phyloP scores from a whole-genome alignment of 225 moss, liverwort and hornwort species.

The Asterella californica region DNA sequence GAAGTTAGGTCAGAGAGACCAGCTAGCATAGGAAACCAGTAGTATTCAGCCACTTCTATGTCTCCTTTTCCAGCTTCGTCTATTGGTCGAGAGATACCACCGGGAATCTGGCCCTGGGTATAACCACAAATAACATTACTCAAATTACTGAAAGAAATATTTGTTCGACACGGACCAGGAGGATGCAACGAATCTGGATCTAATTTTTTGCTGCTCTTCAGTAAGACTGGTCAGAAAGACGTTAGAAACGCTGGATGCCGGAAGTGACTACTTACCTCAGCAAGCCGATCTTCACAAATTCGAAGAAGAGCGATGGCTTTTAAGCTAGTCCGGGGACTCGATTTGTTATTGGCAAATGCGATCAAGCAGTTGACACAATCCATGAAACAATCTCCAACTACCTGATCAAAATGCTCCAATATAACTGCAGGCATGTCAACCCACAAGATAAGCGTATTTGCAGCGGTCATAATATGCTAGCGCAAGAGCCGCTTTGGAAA shows the following conservation, averaged over 20 bases:
- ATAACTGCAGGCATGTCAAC: slow-evolving; percentile 60
- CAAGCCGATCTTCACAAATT: slow-evolving; percentile 97
- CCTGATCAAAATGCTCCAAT: slow-evolving; percentile 99
- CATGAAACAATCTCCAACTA: slow-evolving; percentile 99
- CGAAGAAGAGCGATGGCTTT: slow-evolving; percentile 95
- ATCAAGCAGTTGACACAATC: slow-evolving; percentile 98
- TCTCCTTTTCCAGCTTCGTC: slow-evolving; percentile 74
- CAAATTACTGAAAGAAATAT: neutral
- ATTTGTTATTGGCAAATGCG: slow-evolving; percentile 96
- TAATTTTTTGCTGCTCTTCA: neutral
- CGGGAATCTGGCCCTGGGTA: slow-evolving; percentile 72
- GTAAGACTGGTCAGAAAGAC: neutral
- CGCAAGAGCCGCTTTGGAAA: no score
- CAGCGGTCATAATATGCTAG: neutral
- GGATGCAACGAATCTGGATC: neutral
- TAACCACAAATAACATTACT: neutral
- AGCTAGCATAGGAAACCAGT: slow-evolving; percentile 99
- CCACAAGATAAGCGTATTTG: neutral
- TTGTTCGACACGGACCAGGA: neutral
- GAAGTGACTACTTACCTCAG: slow-evolving; percentile 54
- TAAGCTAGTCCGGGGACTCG: slow-evolving; percentile 86
- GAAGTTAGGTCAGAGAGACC: slow-evolving; percentile 98
- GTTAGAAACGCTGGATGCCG: neutral
- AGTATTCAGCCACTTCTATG: slow-evolving; percentile 95
- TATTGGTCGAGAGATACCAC: slow-evolving; percentile 65